phyloP scores from a whole-genome alignment of 192 early-diverging fungal species.

The Lobulomyces angularis region DNA sequence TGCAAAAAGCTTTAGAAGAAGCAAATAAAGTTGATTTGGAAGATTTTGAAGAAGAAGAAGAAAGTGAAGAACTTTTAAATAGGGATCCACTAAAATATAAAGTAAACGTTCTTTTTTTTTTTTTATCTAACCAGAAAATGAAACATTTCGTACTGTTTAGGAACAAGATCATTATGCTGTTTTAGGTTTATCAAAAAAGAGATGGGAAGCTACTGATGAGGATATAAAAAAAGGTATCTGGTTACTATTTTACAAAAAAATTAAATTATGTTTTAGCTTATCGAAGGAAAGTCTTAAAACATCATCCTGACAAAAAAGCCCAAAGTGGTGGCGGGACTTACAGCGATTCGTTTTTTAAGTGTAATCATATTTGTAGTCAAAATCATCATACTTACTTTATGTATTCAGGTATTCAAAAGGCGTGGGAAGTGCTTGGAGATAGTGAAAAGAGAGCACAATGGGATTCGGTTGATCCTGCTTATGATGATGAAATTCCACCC shows the following conservation, averaged over 20 bases:
- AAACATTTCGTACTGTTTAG: too few relatives aligned
- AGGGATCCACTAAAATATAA: too few relatives aligned
- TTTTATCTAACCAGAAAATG: too few relatives aligned
- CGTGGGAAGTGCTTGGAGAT: conserved; percentile 87
- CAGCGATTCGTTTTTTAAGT: conserved; percentile 99
- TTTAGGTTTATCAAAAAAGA: conserved; percentile 76
- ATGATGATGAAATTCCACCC: conserved; percentile 60
- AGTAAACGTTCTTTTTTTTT: too few relatives aligned
- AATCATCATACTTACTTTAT: not conserved
- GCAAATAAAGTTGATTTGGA: too few relatives aligned
- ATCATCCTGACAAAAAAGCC: conserved; percentile 99
- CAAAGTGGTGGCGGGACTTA: conserved; percentile 42
- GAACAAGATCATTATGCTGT: conserved; percentile 95
- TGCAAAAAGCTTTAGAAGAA: too few relatives aligned
- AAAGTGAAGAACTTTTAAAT: too few relatives aligned
- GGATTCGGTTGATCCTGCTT: conserved; percentile 87
- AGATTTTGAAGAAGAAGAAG: too few relatives aligned
- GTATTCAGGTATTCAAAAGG: conserved; percentile 46
- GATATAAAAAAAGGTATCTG: conserved; percentile 86
- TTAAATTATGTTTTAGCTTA: conserved; percentile 12
- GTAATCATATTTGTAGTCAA: conserved; percentile 62
- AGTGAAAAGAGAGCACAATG: conserved; percentile 79
- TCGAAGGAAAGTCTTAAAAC: conserved; percentile 86
- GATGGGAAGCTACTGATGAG: conserved; percentile 81
- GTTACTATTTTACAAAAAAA: conserved; percentile 6